Percentiles rank a stretch among this genome's conserved stretches.
Evolutionary conservation across 495 filamentous ascomycete genomes (phyloP).

Genomic region (Lasiosphaeriaceae sp.): DNA sequence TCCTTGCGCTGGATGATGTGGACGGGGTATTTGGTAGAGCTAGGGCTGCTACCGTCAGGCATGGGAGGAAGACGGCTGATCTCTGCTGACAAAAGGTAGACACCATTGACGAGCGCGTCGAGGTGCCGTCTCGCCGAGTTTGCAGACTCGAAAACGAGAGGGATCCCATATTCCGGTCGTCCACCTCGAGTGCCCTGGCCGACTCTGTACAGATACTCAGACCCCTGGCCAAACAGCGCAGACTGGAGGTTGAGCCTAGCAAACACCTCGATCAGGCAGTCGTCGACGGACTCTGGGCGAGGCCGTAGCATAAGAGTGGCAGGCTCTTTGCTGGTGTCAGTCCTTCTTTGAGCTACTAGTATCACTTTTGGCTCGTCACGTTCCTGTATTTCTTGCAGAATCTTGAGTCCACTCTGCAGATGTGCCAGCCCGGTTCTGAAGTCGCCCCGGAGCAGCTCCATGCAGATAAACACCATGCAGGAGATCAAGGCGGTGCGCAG

Average conservation of each 20-base stretch:
- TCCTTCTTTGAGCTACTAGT: neutral
- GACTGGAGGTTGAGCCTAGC: constrained; percentile 33
- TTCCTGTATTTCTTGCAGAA: constrained; percentile 24
- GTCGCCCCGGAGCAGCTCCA: constrained; percentile 52
- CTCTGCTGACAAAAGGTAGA: constrained; percentile 25
- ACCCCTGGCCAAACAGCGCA: constrained; percentile 26
- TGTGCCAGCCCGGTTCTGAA: constrained; percentile 40
- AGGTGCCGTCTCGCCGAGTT: constrained; percentile 25
- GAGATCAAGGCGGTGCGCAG: constrained; percentile 46
- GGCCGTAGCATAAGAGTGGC: neutral
- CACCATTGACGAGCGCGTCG: constrained; percentile 28
- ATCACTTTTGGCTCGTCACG: constrained; percentile 1
- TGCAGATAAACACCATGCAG: constrained; percentile 54
- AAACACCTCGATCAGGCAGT: constrained; percentile 38
- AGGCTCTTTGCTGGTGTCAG: neutral
- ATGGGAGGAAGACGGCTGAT: neutral
- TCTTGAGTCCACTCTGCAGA: constrained; percentile 39
- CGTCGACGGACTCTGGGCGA: constrained; percentile 24
- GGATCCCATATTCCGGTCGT: neutral
- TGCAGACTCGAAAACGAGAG: constrained; percentile 22
- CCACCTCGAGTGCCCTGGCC: neutral
- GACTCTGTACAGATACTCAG: neutral
- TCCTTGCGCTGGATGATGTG: neutral
- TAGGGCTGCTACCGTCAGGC: neutral
- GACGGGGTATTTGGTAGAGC: neutral